Conservation (phyloP, 805 yeast species). For the Naumovozyma baii region DNA sequence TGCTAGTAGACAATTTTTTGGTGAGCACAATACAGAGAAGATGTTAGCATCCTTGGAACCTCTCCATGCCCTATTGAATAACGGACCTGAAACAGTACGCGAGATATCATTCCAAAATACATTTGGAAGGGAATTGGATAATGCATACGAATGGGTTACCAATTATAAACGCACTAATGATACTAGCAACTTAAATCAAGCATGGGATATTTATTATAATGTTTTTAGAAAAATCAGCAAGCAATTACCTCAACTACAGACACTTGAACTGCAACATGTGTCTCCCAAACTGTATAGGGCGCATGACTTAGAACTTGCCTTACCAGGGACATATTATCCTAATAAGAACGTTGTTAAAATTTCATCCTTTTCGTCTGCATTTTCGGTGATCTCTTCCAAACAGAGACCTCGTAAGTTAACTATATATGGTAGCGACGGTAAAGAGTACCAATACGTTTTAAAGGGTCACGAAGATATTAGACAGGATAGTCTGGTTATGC, state of each 20-base stretch:
- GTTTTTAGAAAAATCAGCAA: conserved; percentile 87
- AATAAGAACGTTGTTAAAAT: conserved; percentile 72
- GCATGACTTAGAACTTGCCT: conserved; percentile 72
- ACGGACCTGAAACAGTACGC: conserved; percentile 85
- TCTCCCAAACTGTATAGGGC: conserved; percentile 83
- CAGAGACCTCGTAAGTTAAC: conserved; percentile 87
- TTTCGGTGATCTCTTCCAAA: conserved; percentile 84
- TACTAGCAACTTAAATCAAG: conserved; percentile 82
- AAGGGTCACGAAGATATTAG: conserved; percentile 98
- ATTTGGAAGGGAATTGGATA: conserved; percentile 84
- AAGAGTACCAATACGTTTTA: conserved; percentile 67
- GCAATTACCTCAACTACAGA: conserved; percentile 77
- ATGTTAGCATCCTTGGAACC: conserved; percentile 91
- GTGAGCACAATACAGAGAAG: conserved; percentile 87
- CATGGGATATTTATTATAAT: conserved; percentile 93
- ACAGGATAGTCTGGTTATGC: conserved; percentile 97
- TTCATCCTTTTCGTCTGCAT: conserved; percentile 65
- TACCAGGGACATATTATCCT: conserved; percentile 87
- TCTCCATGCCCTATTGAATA: conserved; percentile 69
- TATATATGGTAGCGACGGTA: conserved; percentile 84
- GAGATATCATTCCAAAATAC: conserved; percentile 89
- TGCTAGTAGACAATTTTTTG: conserved; percentile 87
- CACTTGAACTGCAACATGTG: conserved; percentile 83
- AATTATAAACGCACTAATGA: conserved; percentile 81
- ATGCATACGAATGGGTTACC: conserved; percentile 88